Percentiles rank a stretch among this genome's conserved stretches.
phyloP scores from a whole-genome alignment of 2,329 filamentous ascomycete genomes.

The Calonectria leucothoes region DNA sequence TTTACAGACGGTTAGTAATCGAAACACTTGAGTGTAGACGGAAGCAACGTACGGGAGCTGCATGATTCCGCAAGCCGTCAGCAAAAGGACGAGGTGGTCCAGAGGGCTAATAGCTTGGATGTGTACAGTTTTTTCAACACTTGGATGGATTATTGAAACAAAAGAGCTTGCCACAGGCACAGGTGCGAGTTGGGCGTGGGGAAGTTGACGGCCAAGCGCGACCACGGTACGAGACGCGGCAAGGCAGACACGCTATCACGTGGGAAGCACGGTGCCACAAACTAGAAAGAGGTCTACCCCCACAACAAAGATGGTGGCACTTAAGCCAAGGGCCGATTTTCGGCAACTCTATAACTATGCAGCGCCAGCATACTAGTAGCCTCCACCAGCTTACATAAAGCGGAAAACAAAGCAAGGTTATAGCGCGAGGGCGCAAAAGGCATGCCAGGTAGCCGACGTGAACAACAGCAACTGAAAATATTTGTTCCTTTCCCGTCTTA shows the following conservation, averaged over 20 bases:
- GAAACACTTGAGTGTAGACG: neutral
- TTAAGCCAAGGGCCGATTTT: constrained; percentile 14
- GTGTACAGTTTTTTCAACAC: neutral
- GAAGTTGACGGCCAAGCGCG: constrained; percentile 26
- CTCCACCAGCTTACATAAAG: constrained; percentile 40
- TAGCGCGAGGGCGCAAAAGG: neutral
- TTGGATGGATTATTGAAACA: neutral
- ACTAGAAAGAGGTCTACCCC: neutral
- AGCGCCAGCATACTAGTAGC: constrained; percentile 2
- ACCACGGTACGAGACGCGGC: constrained; percentile 32
- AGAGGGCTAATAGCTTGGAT: no score
- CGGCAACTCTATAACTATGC: constrained; percentile 23
- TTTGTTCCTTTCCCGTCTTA: neutral
- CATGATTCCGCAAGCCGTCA: neutral
- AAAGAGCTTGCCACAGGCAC: neutral
- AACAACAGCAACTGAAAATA: neutral
- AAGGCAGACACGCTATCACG: constrained; percentile 44
- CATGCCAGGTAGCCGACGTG: neutral
- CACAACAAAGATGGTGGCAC: neutral
- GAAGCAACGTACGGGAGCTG: constrained; percentile 3
- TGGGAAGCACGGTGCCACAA: constrained; percentile 6
- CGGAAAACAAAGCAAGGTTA: constrained; percentile 12
- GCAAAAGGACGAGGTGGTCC: neutral
- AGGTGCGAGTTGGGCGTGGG: neutral
- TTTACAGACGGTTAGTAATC: constrained; percentile 16